Conservation (phyloP, 768 basidiomycete species). For the Termitomyces sp. region DNA sequence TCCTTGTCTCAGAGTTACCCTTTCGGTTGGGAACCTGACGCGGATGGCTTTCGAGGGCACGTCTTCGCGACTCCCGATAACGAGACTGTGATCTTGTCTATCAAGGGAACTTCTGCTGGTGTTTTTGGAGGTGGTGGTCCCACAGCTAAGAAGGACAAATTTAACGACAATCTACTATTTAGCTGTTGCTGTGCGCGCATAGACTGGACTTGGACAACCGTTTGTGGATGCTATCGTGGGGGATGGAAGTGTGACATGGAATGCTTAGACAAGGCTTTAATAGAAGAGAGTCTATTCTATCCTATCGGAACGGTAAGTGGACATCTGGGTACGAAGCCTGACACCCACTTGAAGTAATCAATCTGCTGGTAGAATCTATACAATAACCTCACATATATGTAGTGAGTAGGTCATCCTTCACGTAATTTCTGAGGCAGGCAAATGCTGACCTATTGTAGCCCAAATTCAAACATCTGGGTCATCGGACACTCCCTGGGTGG, state of each 20-base stretch:
- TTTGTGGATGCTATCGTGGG: slow-evolving; percentile 82
- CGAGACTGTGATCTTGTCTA: slow-evolving; percentile 75
- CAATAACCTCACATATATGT: slow-evolving; percentile 91
- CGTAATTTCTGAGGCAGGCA: not conserved
- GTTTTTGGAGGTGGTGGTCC: slow-evolving; percentile 70
- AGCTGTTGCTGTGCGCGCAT: slow-evolving; percentile 92
- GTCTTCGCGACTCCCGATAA: slow-evolving; percentile 86
- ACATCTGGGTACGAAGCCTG: not conserved
- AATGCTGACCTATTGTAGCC: slow-evolving; percentile 26
- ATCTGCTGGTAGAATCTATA: slow-evolving; percentile 68
- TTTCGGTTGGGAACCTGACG: slow-evolving; percentile 89
- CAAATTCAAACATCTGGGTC: slow-evolving; percentile 86
- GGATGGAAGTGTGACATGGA: slow-evolving; percentile 77
- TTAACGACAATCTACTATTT: slow-evolving; percentile 91
- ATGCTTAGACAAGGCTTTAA: slow-evolving; percentile 72
- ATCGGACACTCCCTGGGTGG: slow-evolving; percentile 69
- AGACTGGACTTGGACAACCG: slow-evolving; percentile 91
- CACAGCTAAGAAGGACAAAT: slow-evolving; percentile 86
- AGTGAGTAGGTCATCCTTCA: slow-evolving; percentile 30
- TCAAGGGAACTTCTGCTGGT: slow-evolving; percentile 91
- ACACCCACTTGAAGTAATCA: not conserved
- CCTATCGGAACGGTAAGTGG: slow-evolving; percentile 76
- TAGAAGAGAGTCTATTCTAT: slow-evolving; percentile 83
- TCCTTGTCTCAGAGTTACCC: slow-evolving; percentile 51
- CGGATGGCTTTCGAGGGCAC: slow-evolving; percentile 86